Evolutionary conservation across 2,329 filamentous ascomycete genomes (phyloP).

Genomic region (Ceratocystis cacaofunesta): DNA sequence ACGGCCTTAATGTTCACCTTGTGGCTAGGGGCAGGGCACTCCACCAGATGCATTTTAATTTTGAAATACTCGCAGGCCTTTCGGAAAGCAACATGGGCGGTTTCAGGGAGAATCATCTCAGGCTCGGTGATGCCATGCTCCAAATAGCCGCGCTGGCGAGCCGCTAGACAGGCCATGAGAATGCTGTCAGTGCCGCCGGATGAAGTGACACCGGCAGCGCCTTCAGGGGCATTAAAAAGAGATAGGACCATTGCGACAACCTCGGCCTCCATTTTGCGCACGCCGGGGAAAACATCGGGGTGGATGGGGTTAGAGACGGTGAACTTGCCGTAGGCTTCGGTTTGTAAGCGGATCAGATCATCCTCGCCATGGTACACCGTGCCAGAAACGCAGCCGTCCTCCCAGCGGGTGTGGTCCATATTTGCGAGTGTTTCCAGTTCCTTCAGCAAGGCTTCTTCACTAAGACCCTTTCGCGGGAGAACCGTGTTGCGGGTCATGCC

Average conservation of each 20-base stretch:
- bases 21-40: conserved; percentile 71
- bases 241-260: conserved; percentile 87
- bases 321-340: conserved; percentile 85
- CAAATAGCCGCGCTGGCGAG: conserved; percentile 71
- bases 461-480: conserved; percentile 74
- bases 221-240: conserved; percentile 79
- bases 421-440: conserved; percentile 66
- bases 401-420: conserved; percentile 93
- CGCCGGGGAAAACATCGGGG: conserved; percentile 93
- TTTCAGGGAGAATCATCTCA: conserved; percentile 94
- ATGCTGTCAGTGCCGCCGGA: conserved; percentile 94
- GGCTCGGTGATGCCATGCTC: conserved; percentile 84
- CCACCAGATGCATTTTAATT: conserved; percentile 81
- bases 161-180: conserved; percentile 82
- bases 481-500: conserved; percentile 57
- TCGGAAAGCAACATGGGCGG: conserved; percentile 88
- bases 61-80: conserved; percentile 94
- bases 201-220: conserved; percentile 75
- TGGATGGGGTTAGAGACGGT: conserved; percentile 94
- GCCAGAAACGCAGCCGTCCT: conserved; percentile 85
- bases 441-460: conserved; percentile 58
- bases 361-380: conserved; percentile 92
- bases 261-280: conserved; percentile 98
- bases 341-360: conserved; percentile 67
- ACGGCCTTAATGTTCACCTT: conserved; percentile 70